phyloP scores from a whole-genome alignment of 2,329 filamentous ascomycete species.

The Cryoendolithus antarcticus region DNA sequence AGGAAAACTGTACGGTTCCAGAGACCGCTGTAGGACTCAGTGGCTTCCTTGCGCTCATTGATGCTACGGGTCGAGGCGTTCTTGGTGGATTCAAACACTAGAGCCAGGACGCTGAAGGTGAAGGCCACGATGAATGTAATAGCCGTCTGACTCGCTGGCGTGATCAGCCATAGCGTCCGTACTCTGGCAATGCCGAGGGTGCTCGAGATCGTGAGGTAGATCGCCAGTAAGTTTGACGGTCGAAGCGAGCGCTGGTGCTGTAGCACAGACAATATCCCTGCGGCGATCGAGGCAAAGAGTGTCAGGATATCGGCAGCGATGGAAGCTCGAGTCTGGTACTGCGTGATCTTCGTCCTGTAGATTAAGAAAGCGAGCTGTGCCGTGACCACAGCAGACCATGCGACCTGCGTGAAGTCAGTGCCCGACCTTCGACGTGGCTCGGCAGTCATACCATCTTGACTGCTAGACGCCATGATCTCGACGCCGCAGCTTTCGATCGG shows the following conservation, averaged over 20 bases:
- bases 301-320: too few relatives aligned
- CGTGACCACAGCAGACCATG: too few relatives aligned
- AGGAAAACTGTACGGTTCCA: conserved; percentile 22
- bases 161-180: conserved; percentile 20
- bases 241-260: conserved; percentile 6
- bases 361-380: too few relatives aligned
- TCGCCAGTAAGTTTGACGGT: conserved; percentile 5
- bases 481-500: too few relatives aligned
- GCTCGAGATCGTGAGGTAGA: conserved; percentile 6
- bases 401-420: too few relatives aligned
- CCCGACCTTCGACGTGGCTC: too few relatives aligned
- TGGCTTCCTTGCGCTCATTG: conserved; percentile 18
- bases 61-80: conserved; percentile 31
- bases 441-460: too few relatives aligned
- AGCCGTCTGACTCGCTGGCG: conserved; percentile 19
- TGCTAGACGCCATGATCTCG: too few relatives aligned
- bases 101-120: conserved; percentile 24
- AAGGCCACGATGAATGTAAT: conserved; percentile 25
- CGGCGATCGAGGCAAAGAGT: too few relatives aligned
- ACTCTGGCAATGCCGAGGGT: conserved; percentile 6
- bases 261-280: background rate
- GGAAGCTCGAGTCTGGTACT: too few relatives aligned
- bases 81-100: conserved; percentile 32
- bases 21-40: conserved; percentile 11
- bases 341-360: too few relatives aligned